A percentile compares a stretch with the other conserved stretches of the same genome.
Evolutionary conservation across 208 protist species (phyloP).

Genomic region (Crithidia thermophila): DNA sequence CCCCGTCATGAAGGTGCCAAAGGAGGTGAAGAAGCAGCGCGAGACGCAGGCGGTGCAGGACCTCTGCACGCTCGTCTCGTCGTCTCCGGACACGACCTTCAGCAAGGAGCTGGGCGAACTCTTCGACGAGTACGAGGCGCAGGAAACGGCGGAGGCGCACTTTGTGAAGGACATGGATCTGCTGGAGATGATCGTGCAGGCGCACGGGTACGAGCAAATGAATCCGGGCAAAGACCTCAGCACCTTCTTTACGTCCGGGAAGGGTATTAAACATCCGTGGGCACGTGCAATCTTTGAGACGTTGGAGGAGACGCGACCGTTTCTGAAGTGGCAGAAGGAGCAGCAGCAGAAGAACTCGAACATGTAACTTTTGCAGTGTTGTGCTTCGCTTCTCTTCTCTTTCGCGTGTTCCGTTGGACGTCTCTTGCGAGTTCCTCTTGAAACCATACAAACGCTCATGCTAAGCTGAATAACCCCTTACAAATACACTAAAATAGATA

Average conservation of each 20-base stretch:
- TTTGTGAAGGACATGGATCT: conserved; percentile 94
- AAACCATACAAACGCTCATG: too few species aligned
- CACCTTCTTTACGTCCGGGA: conserved; percentile 77
- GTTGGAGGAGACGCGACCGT: conserved; percentile 49
- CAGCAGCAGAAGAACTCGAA: conserved; percentile 12
- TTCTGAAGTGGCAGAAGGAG: conserved; percentile 9
- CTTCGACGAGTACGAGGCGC: conserved; percentile 90
- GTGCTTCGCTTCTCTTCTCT: neutral
- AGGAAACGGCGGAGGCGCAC: conserved; percentile 73
- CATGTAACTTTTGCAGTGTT: conserved; percentile 1
- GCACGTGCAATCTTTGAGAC: conserved; percentile 70
- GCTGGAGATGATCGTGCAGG: conserved; percentile 94
- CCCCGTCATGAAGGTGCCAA: conserved; percentile 79
- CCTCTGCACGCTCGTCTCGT: conserved; percentile 49
- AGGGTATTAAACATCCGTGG: conserved; percentile 81
- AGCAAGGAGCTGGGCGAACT: conserved; percentile 62
- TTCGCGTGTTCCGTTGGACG: too few species aligned
- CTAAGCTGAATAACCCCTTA: too few species aligned
- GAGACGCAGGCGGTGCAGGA: conserved; percentile 69
- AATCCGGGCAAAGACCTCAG: conserved; percentile 73
- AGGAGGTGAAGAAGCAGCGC: conserved; percentile 74
- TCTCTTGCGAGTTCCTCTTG: too few species aligned
- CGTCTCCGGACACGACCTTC: conserved; percentile 38
- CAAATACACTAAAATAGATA: too few species aligned
- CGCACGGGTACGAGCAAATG: conserved; percentile 78